A percentile compares a stretch with the other conserved stretches of the same genome.
Conservation (phyloP, 2,329 filamentous ascomycete genomes). For the Colletotrichum sp. region DNA sequence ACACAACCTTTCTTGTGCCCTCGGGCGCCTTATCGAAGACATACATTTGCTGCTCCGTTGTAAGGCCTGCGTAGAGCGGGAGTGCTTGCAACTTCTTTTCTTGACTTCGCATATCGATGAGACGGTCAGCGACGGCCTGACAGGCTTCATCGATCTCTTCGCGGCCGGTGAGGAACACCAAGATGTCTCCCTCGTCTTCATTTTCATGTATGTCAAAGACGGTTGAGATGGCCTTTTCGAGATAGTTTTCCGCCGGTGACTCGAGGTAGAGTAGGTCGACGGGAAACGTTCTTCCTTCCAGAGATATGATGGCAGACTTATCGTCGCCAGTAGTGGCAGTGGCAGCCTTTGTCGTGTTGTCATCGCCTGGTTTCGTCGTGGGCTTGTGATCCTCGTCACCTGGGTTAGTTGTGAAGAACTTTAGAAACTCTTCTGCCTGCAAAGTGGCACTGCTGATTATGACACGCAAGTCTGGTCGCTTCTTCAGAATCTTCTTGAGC, state of each 20-base stretch:
- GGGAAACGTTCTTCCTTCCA: slow-evolving; percentile 87
- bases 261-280: slow-evolving; percentile 87
- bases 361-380: slow-evolving; percentile 21
- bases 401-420: slow-evolving; percentile 65
- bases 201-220: slow-evolving; percentile 86
- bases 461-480: slow-evolving; percentile 80
- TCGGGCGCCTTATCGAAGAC: slow-evolving; percentile 86
- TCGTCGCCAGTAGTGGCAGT: slow-evolving; percentile 25
- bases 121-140: slow-evolving; percentile 62
- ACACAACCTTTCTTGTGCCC: slow-evolving; percentile 86
- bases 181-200: slow-evolving; percentile 82
- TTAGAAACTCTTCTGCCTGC: slow-evolving; percentile 83
- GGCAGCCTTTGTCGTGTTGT: slow-evolving; percentile 6
- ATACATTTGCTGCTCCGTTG: slow-evolving; percentile 92
- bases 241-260: slow-evolving; percentile 80
- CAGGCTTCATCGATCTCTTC: slow-evolving; percentile 89
- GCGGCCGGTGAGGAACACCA: slow-evolving; percentile 89
- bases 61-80: slow-evolving; percentile 87
- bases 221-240: slow-evolving; percentile 81
- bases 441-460: slow-evolving; percentile 93
- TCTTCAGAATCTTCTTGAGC: slow-evolving; percentile 86
- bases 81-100: slow-evolving; percentile 69
- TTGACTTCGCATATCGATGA: slow-evolving; percentile 26
- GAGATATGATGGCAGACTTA: slow-evolving; percentile 67
- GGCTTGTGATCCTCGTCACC: slow-evolving; percentile 29